Base-by-base conservation (phyloP, 805 yeast species). In the Candida alai region DNA sequence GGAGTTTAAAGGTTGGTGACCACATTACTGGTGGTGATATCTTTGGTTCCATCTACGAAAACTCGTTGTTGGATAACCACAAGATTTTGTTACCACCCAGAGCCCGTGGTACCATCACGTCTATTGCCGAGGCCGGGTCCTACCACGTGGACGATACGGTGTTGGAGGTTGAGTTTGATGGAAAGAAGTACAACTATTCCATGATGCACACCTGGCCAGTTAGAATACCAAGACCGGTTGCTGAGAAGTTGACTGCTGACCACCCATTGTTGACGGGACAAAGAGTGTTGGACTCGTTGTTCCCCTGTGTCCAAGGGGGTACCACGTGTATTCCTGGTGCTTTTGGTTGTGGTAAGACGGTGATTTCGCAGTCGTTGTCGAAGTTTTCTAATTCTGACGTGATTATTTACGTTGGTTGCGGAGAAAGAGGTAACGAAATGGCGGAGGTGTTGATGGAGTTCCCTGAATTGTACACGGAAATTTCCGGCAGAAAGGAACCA, bases 271-370 rank as follows among this genome's bases (percentile, higher is more conserved):
- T 93, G 53, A 93, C 99, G 13, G 99, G 99, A 54, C 99, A 93
- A 73, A 85, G 99, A 76, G 99, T 93, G 33, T 74, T 93, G 62
- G 99, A 93, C 66, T 82, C 98, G 19, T 76, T 93, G 46, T 93
- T 93, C 76, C 99, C 99, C 30, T 84, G 95, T 78, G 99, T 93
- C 51, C 98, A 93, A 73, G 99, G 99, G 70, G 99, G 99, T 73
- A 93, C 99, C 24, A 93, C 99, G 22, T 94, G 98, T 83, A 93
- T 93, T 62, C 99, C 99, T 30, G 99, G 99, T 69, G 99, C 99
- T 44, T 93, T 93, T 54, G 99, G 99, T 45, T 93, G 97, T 68
- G 99, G 99, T 65, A 93, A 89, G 62, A 90, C 98, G 9, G 98
- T 90, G 54, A 90, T 90, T 60, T 90, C 98, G 19, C 98, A 90